phyloP scores from a whole-genome alignment of 208 protist genomes.

The Wallacemonas sp. region DNA sequence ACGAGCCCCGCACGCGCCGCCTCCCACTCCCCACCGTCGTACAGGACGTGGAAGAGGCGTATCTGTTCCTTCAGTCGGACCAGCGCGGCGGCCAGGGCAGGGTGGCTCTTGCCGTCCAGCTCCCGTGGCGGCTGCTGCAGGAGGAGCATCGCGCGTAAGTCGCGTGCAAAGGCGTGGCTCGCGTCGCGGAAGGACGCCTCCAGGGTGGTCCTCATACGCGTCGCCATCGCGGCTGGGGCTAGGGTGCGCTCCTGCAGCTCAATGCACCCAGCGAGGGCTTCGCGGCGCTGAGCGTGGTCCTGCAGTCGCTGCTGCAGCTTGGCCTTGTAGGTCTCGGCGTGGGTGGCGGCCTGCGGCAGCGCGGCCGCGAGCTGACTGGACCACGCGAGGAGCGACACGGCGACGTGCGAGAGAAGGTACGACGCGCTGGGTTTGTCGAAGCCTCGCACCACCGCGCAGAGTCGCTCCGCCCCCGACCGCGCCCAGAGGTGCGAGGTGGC shows the following conservation, averaged over 20 bases:
- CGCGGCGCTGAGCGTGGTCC: conserved; percentile 4
- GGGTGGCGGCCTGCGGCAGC: conserved; percentile 26
- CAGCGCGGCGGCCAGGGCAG: conserved; percentile 28
- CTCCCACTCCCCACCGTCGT: conserved; percentile 23
- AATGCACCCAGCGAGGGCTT: conserved; percentile 21
- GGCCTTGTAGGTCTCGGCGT: conserved; percentile 10
- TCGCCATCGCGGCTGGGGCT: conserved; percentile 22
- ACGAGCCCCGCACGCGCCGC: neutral
- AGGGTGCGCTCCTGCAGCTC: conserved; percentile 19
- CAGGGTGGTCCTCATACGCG: conserved; percentile 22
- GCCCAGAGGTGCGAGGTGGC: conserved; percentile 47
- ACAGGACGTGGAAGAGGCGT: conserved; percentile 28
- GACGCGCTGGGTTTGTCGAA: conserved; percentile 50
- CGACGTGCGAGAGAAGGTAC: conserved; percentile 32
- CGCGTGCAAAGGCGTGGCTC: conserved; percentile 37
- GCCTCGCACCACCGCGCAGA: conserved; percentile 26
- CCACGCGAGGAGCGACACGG: conserved; percentile 62
- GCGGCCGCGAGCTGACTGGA: conserved; percentile 43
- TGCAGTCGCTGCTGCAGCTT: conserved; percentile 15
- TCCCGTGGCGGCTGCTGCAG: conserved; percentile 23
- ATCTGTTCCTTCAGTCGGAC: conserved; percentile 22
- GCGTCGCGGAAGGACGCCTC: conserved; percentile 34
- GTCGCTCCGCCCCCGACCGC: conserved; percentile 38
- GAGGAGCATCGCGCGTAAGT: conserved; percentile 46
- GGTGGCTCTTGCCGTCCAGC: conserved; percentile 10